phyloP scores from a whole-genome alignment of 2,329 filamentous ascomycete species.

The Metarhizium sp. region DNA sequence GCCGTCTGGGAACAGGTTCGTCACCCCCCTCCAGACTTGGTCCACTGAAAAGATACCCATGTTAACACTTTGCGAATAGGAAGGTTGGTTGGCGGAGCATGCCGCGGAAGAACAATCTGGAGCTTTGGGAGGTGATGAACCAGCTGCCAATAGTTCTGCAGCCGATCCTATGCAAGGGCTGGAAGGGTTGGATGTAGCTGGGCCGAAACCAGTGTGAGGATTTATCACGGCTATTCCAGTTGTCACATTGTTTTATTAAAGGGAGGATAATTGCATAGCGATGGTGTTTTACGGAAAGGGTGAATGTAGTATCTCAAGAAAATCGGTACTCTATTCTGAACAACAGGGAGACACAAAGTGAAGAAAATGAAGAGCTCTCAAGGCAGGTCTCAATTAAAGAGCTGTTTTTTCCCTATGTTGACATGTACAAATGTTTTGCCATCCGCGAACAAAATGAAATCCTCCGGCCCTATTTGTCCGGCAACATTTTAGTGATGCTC shows the following conservation, averaged over 20 bases:
- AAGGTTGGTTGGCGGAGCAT: conserved; percentile 86
- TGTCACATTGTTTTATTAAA: conserved; percentile 6
- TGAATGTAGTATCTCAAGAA: conserved; percentile 12
- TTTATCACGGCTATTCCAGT: neutral
- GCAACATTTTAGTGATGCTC: neutral
- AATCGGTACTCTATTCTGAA: conserved; percentile 4
- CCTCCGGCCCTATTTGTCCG: neutral
- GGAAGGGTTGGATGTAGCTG: conserved; percentile 87
- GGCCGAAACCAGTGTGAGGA: conserved; percentile 65
- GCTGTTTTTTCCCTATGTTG: conserved; percentile 3
- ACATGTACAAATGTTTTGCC: conserved; percentile 10
- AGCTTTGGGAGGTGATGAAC: conserved; percentile 11
- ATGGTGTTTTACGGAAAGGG: conserved; percentile 29
- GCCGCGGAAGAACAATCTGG: conserved; percentile 69
- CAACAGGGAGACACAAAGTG: conserved; percentile 16
- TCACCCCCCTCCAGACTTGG: conserved; percentile 4
- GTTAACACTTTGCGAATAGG: conserved; percentile 41
- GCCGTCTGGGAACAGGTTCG: conserved; percentile 94
- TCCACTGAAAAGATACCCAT: neutral
- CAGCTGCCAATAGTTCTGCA: conserved; percentile 36
- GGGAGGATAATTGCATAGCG: conserved; percentile 30
- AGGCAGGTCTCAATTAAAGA: conserved; percentile 9
- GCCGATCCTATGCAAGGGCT: conserved; percentile 94
- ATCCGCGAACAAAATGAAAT: conserved; percentile 6
- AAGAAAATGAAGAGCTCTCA: conserved; percentile 4